Conservation (phyloP, 495 filamentous ascomycete species). For the Aspergillus homomorphus region DNA sequence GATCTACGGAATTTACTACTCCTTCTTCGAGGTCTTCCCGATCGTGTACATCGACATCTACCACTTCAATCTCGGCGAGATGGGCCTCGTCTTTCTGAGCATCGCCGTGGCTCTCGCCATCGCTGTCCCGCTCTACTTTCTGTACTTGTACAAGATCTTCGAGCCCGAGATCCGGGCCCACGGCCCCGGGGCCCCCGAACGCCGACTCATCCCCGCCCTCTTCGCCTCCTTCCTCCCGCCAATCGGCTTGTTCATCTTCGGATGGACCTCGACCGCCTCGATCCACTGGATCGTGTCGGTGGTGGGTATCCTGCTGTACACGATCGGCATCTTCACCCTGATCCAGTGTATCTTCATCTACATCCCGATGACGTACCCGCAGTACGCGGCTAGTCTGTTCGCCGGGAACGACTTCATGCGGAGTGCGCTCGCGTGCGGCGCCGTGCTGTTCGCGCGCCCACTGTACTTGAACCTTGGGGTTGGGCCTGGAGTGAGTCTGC, state of each 20-base stretch:
- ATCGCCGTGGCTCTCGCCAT: constrained; percentile 57
- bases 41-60: constrained; percentile 66
- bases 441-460: constrained; percentile 45
- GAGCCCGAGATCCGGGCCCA: constrained; percentile 1
- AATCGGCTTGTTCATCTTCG: constrained; percentile 62
- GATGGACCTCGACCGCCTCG: constrained; percentile 52
- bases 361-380: constrained; percentile 49
- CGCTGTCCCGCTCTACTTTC: constrained; percentile 41
- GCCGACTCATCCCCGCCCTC: constrained; percentile 53
- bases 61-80: constrained; percentile 56
- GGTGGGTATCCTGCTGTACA: constrained; percentile 57
- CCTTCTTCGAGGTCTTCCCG: constrained; percentile 72
- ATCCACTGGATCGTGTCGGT: constrained; percentile 62
- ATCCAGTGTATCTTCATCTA: constrained; percentile 58
- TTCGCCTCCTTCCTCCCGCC: constrained; percentile 50
- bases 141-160: constrained; percentile 27
- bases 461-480: constrained; percentile 49
- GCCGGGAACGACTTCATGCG: constrained; percentile 50
- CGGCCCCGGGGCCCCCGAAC: constrained; percentile 30
- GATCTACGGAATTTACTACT: constrained; percentile 66
- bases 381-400: constrained; percentile 52
- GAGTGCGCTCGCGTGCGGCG: constrained; percentile 44
- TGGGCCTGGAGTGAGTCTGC: constrained; percentile 47
- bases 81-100: constrained; percentile 64
- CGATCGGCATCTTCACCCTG: constrained; percentile 44